Percentiles rank a stretch among this genome's conserved stretches.
Conservation (phyloP, 441 rosid genomes). For the Manihot esculenta region DNA sequence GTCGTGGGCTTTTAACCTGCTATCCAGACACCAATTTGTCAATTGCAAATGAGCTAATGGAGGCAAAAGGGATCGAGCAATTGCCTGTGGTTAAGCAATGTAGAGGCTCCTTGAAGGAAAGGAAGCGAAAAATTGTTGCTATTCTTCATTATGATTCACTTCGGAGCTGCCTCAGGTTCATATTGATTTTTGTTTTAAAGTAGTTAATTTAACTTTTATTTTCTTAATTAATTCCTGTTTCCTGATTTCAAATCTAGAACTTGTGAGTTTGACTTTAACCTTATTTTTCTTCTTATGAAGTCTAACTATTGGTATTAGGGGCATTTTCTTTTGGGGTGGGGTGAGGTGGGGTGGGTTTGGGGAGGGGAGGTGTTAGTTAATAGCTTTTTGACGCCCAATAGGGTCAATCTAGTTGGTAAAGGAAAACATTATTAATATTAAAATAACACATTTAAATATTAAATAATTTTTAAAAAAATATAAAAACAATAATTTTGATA, state of each 20-base stretch:
- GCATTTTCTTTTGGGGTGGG: no score
- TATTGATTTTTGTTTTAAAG: conserved; percentile 8
- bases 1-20: conserved; percentile 81
- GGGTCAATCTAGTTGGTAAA: no score
- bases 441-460: no score
- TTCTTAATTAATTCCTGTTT: conserved; percentile 1
- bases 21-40: conserved; percentile 74
- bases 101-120: conserved; percentile 54
- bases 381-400: no score
- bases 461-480: no score
- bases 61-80: conserved; percentile 91
- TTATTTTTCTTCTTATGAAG: background rate
- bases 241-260: conserved; percentile 12
- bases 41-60: conserved; percentile 88
- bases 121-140: conserved; percentile 64
- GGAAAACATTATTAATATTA: no score
- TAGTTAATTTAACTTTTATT: background rate
- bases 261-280: background rate
- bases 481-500: no score
- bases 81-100: conserved; percentile 78
- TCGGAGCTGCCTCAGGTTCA: conserved; percentile 71
- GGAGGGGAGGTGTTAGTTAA: background rate
- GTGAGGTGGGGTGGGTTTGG: background rate
- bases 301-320: background rate
- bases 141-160: conserved; percentile 77